phyloP scores from a whole-genome alignment of 1,139 yeast species.

The Citeromyces hawaiiensis region DNA sequence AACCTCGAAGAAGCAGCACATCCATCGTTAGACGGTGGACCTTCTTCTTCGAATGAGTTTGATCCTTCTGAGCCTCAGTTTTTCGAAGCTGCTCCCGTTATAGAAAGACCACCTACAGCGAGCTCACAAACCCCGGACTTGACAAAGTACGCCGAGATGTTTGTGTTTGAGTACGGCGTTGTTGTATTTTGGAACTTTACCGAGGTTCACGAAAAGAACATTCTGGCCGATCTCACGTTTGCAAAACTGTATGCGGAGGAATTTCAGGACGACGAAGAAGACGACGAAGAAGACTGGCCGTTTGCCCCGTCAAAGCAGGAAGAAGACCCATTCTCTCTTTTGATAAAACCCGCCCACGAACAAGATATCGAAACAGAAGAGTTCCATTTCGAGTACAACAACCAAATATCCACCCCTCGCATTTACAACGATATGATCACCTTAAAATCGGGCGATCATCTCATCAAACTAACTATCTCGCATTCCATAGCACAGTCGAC shows the following conservation, averaged over 20 bases:
- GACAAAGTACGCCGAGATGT: slow-evolving; percentile 80
- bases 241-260: slow-evolving; percentile 29
- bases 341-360: slow-evolving; percentile 69
- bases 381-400: slow-evolving; percentile 84
- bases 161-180: slow-evolving; percentile 83
- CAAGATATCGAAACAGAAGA: slow-evolving; percentile 93
- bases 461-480: slow-evolving; percentile 83
- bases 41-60: slow-evolving; percentile 18
- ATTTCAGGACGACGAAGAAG: slow-evolving; percentile 16
- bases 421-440: slow-evolving; percentile 94
- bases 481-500: slow-evolving; percentile 97
- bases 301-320: slow-evolving; percentile 5
- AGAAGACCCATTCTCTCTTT: slow-evolving; percentile 21
- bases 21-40: neutral
- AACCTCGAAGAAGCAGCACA: slow-evolving; percentile 6
- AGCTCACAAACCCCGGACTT: slow-evolving; percentile 24
- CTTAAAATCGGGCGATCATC: slow-evolving; percentile 78
- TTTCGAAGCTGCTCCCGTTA: slow-evolving; percentile 17
- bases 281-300: slow-evolving; percentile 8
- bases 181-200: slow-evolving; percentile 96
- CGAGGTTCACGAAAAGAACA: slow-evolving; percentile 83
- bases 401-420: slow-evolving; percentile 70
- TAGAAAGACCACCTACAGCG: slow-evolving; percentile 2
- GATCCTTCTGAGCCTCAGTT: slow-evolving; percentile 60
- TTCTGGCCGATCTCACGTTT: slow-evolving; percentile 83